Percentiles rank a stretch among this genome's conserved stretches.
These are phyloP conservation scores for Heterobasidion parviporum DNA, from an alignment of 1,284 basidiomycete genomes.

Conservation along the genomic window DNA sequence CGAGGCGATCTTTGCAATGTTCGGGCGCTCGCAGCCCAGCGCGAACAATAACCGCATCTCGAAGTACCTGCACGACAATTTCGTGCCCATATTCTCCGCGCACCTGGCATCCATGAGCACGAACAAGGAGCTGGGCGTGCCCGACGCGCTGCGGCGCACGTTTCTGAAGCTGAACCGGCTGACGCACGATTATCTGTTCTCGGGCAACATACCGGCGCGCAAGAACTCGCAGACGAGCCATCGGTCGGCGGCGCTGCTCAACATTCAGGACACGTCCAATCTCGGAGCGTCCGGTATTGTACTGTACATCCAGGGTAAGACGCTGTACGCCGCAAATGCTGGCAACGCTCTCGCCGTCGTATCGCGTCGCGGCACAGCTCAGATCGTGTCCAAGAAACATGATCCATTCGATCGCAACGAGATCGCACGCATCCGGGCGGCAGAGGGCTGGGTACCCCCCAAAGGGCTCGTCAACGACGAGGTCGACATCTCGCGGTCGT, in stretches of 20 bases:
- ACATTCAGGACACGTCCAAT: slow-evolving; percentile 31
- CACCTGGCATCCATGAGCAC: slow-evolving; percentile 48
- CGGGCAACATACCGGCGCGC: slow-evolving; percentile 33
- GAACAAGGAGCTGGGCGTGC: slow-evolving; percentile 47
- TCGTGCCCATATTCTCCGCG: slow-evolving; percentile 51
- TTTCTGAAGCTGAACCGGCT: slow-evolving; percentile 83
- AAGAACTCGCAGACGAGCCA: slow-evolving; percentile 66
- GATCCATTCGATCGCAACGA: slow-evolving; percentile 88
- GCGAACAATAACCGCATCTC: slow-evolving; percentile 58
- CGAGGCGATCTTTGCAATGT: slow-evolving; percentile 96
- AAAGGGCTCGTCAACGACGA: slow-evolving; percentile 91
- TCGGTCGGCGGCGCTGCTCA: slow-evolving; percentile 24
- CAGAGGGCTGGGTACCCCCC: slow-evolving; percentile 97
- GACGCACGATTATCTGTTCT: slow-evolving; percentile 57
- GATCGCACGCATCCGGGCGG: slow-evolving; percentile 79
- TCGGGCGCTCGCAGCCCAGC: slow-evolving; percentile 71
- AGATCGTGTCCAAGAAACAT: slow-evolving; percentile 76
- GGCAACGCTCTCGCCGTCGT: slow-evolving; percentile 89
- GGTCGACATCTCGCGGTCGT: slow-evolving; percentile 85
- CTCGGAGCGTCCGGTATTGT: slow-evolving; percentile 83
- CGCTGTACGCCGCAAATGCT: slow-evolving; percentile 85
- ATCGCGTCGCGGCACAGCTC: slow-evolving; percentile 74
- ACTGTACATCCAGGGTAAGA: slow-evolving; percentile 78
- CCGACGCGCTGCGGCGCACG: slow-evolving; percentile 76
- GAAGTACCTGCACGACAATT: slow-evolving; percentile 79